Conservation (phyloP, 169 alveolate genomes). For the Cryptosporidium xiaoi region DNA sequence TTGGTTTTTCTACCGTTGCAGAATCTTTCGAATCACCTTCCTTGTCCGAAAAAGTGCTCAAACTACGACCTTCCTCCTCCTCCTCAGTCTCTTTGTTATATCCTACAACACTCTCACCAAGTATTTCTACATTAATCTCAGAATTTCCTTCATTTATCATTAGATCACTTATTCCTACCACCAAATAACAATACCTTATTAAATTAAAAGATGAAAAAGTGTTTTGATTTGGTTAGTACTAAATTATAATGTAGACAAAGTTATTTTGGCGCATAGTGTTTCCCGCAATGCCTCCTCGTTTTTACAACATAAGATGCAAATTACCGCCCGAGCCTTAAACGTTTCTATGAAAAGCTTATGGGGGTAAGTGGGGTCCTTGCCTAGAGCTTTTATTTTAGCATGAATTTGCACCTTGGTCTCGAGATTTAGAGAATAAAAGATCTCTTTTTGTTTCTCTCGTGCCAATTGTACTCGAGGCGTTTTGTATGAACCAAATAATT, state of each 20-base stretch:
- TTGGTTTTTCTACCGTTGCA: constrained; percentile 29
- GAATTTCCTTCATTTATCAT: constrained; percentile 70
- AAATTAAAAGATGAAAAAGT: constrained; percentile 61
- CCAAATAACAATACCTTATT: constrained; percentile 28
- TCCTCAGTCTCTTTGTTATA: constrained; percentile 57
- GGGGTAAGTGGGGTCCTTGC: neutral
- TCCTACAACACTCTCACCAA: constrained; percentile 39
- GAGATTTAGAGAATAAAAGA: too few relatives aligned
- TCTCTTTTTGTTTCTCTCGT: too few relatives aligned
- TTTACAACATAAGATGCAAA: constrained; percentile 62
- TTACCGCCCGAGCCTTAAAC: constrained; percentile 41
- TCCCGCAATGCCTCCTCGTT: constrained; percentile 76
- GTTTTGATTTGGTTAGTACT: constrained; percentile 37
- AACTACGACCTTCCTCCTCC: constrained; percentile 70
- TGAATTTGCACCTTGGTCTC: neutral
- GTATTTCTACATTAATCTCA: constrained; percentile 55
- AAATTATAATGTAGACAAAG: constrained; percentile 73
- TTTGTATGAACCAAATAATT: too few relatives aligned
- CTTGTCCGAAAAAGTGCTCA: constrained; percentile 67
- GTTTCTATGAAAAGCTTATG: neutral
- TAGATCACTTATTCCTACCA: constrained; percentile 50
- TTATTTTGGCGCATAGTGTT: constrained; percentile 50
- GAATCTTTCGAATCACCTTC: constrained; percentile 54
- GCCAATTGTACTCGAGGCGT: neutral
- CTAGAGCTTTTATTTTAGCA: neutral